These are phyloP conservation scores for Aspergillus egyptiacus DNA, from an alignment of 495 filamentous ascomycete genomes.

Conservation along the genomic window DNA sequence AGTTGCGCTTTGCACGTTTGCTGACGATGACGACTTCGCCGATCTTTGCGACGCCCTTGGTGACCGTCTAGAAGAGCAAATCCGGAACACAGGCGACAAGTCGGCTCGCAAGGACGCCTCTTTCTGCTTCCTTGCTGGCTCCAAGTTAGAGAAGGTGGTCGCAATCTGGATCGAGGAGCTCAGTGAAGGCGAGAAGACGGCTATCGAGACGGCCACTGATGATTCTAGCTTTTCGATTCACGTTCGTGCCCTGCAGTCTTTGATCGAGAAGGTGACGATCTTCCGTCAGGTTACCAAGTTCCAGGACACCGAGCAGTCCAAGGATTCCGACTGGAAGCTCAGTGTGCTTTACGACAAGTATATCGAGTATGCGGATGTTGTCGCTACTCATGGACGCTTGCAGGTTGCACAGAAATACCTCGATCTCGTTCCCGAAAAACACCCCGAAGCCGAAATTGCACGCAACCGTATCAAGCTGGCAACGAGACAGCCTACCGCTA, in stretches of 20 bases:
- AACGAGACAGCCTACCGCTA: slow-evolving; percentile 57
- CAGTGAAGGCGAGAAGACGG: slow-evolving; percentile 70
- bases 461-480: slow-evolving; percentile 82
- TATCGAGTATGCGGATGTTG: slow-evolving; percentile 91
- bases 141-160: slow-evolving; percentile 95
- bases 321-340: slow-evolving; percentile 80
- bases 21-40: slow-evolving; percentile 80
- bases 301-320: slow-evolving; percentile 65
- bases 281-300: slow-evolving; percentile 95
- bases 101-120: slow-evolving; percentile 76
- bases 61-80: slow-evolving; percentile 77
- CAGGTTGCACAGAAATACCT: slow-evolving; percentile 86
- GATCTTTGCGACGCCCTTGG: slow-evolving; percentile 96
- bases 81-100: slow-evolving; percentile 40
- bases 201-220: slow-evolving; percentile 56
- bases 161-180: slow-evolving; percentile 88
- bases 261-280: slow-evolving; percentile 97
- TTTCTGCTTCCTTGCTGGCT: slow-evolving; percentile 92
- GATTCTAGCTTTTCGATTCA: slow-evolving; percentile 89
- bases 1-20: slow-evolving; percentile 92
- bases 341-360: slow-evolving; percentile 88
- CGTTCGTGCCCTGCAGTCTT: slow-evolving; percentile 76
- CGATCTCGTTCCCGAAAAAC: slow-evolving; percentile 75
- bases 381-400: slow-evolving; percentile 83
- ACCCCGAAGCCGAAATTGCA: slow-evolving; percentile 83